Conservation (phyloP, 1,284 basidiomycete species). For the Rhodofomes roseus region DNA sequence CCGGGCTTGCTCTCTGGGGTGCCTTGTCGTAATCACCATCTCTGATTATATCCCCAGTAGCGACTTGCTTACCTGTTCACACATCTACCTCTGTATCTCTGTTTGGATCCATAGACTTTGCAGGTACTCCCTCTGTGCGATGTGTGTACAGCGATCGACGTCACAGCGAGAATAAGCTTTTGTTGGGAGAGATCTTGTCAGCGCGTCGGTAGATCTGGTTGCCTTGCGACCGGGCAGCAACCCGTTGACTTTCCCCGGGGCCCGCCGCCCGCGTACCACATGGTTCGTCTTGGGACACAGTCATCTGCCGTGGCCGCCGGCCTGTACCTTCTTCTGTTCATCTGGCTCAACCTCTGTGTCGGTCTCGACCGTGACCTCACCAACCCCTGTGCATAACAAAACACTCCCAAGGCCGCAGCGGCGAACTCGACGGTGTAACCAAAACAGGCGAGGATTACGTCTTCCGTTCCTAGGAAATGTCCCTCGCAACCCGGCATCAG, state of each 20-base stretch:
- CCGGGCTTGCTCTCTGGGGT: conserved; percentile 64
- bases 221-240: no score
- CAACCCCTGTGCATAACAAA: neutral
- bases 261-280: neutral
- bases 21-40: conserved; percentile 42
- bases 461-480: neutral
- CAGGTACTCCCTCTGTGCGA: neutral
- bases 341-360: neutral
- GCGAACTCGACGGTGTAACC: neutral
- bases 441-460: neutral
- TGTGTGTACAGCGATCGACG: neutral
- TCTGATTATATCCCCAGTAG: neutral
- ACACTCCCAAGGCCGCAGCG: neutral
- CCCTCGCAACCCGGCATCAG: neutral
- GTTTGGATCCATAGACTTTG: neutral
- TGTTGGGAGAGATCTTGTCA: neutral
- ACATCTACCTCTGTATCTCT: neutral
- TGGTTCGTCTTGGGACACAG: neutral
- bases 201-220: neutral
- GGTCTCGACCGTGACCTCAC: neutral
- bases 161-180: neutral
- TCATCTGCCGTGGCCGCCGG: neutral
- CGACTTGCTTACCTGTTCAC: neutral
- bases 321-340: neutral
- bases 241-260: neutral